Evolutionary conservation across 805 yeast species (phyloP), one percentile per base, ranked within the genome.

Genomic region (Pichia pseudocactophila): DNA sequence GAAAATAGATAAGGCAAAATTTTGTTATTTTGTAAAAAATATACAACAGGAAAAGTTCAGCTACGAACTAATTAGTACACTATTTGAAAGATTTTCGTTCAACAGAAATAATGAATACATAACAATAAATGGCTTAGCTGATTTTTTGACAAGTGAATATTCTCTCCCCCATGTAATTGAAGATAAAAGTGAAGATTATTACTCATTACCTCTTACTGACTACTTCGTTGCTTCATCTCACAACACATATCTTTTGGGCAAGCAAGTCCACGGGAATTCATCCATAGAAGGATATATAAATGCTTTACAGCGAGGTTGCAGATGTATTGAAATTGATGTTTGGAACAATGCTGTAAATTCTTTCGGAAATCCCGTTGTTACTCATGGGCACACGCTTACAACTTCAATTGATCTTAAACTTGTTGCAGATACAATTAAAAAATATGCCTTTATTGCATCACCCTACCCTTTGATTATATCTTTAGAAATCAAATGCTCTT

Each of bases 191-290:
- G 8, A 34, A 5, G 12, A 26, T 13, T 78, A 78, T 47, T 66
- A 73, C 44, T 56, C 74, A 0, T 65, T 66, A 22, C 97, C 98
- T 0, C 55, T 92, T 30, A 85, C 78, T 55, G 90, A 89, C 52
- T 92, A 94, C 58, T 87, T 67, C 56, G 83, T 94, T 26, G 87
- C 96, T 0, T 86, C 97, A 0, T 88, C 97, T 0, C 99, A 92
- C 59, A 92, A 92, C 57, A 92, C 98, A 0, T 92, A 92, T 55
- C 66, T 92, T 3, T 62, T 79, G 22, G 98, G 98, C 0, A 70
- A 92, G 31, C 98, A 92, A 56, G 73, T 85, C 15, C 95, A 80
- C 2, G 95, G 92, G 17, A 79, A 75, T 3, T 82, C 96, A 0
- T 86, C 97, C 0, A 78, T 87, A 2, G 97, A 90, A 55, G 94